A percentile compares a stretch with the other conserved stretches of the same genome.
Evolutionary conservation across 768 basidiomycete species (phyloP).

Genomic region (Trametes coccinea): DNA sequence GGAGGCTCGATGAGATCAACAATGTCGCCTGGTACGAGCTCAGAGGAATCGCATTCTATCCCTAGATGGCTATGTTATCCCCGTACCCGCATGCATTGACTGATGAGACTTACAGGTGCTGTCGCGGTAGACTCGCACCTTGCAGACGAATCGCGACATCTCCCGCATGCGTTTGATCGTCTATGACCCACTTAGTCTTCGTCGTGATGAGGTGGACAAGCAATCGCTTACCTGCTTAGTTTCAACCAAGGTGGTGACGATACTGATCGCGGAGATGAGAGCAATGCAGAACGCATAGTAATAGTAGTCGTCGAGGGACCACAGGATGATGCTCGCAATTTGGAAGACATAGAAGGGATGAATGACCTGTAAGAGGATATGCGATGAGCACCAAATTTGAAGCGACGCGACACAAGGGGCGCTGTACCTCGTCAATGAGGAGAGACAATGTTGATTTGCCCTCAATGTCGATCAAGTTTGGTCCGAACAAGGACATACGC

Average conservation of each 20-base stretch:
- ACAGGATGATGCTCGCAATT: slow-evolving; percentile 90
- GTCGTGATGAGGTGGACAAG: background rate
- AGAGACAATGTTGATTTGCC: slow-evolving; percentile 78
- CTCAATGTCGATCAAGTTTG: slow-evolving; percentile 87
- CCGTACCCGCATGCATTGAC: background rate
- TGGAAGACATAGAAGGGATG: slow-evolving; percentile 99
- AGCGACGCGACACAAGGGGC: background rate
- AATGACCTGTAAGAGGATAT: slow-evolving; percentile 56
- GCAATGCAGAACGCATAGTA: slow-evolving; percentile 98
- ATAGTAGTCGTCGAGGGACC: slow-evolving; percentile 94
- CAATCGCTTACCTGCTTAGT: slow-evolving; percentile 73
- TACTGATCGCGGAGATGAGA: slow-evolving; percentile 83
- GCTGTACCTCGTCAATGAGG: slow-evolving; percentile 80
- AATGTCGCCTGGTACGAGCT: slow-evolving; percentile 90
- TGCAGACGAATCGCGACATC: slow-evolving; percentile 90
- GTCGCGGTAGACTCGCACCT: slow-evolving; percentile 67
- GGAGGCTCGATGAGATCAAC: slow-evolving; percentile 82
- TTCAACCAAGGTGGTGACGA: slow-evolving; percentile 84
- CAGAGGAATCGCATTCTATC: slow-evolving; percentile 68
- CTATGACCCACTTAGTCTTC: slow-evolving; percentile 38
- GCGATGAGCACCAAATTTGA: background rate
- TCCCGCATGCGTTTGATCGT: slow-evolving; percentile 93
- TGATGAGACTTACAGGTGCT: slow-evolving; percentile 59
- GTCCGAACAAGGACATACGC: slow-evolving; percentile 73
- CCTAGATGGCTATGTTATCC: slow-evolving; percentile 42